These are phyloP conservation scores for Trichoderma koningiopsis DNA, from an alignment of 2,329 filamentous ascomycete species.

Conservation along the genomic window DNA sequence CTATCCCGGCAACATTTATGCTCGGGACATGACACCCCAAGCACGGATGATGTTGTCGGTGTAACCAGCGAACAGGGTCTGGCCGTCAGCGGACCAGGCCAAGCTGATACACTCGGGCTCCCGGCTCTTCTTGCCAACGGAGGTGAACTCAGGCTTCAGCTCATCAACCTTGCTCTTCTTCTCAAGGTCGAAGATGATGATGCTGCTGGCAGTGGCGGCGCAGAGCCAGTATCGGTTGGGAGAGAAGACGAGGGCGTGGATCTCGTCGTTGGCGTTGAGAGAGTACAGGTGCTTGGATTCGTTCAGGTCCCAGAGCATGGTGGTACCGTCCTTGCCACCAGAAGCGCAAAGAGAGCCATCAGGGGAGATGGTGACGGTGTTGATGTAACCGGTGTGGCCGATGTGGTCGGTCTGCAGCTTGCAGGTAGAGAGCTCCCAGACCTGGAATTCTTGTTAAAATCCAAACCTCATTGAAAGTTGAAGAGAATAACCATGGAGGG, in stretches of 20 bases:
- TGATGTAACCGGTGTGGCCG: conserved; percentile 99
- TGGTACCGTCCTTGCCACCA: conserved; percentile 99
- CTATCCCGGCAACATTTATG: conserved; percentile 52
- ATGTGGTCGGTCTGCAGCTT: conserved; percentile 99
- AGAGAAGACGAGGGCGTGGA: conserved; percentile 99
- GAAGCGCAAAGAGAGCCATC: conserved; percentile 99
- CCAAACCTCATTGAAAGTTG: not conserved
- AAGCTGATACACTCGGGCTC: conserved; percentile 97
- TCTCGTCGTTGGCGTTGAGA: conserved; percentile 98
- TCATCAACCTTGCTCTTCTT: conserved; percentile 99
- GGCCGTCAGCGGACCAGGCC: conserved; percentile 97
- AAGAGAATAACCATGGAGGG: not conserved
- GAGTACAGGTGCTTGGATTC: conserved; percentile 99
- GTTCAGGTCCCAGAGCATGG: conserved; percentile 99
- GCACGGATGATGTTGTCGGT: conserved; percentile 99
- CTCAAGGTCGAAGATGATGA: conserved; percentile 99
- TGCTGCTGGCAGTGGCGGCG: conserved; percentile 93
- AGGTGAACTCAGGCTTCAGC: conserved; percentile 98
- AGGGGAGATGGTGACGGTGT: conserved; percentile 99
- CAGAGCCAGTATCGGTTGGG: conserved; percentile 99
- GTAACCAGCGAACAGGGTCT: conserved; percentile 99
- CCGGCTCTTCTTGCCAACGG: conserved; percentile 97
- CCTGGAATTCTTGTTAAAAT: conserved; percentile 55
- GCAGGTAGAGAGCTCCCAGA: conserved; percentile 99
- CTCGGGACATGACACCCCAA: conserved; percentile 96